phyloP scores from a whole-genome alignment of 78 protist species.

The Bigelowiella natans region DNA sequence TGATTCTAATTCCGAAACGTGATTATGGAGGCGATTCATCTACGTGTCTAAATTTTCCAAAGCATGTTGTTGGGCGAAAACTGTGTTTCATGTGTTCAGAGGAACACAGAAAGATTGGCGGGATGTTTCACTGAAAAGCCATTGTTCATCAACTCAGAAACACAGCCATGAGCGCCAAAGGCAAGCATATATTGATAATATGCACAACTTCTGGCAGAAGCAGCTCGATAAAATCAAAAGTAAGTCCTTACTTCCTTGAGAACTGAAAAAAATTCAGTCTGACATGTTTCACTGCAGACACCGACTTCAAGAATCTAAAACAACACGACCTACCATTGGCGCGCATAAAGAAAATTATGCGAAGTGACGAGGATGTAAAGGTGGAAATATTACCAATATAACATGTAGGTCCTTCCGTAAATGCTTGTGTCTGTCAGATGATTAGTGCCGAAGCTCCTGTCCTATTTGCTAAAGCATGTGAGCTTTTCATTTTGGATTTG shows the following conservation, averaged over 20 bases:
- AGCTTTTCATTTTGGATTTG: conserved; percentile 66
- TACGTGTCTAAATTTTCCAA: too few relatives aligned
- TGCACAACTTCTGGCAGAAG: neutral
- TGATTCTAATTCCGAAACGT: too few relatives aligned
- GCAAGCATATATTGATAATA: neutral
- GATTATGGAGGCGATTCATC: too few relatives aligned
- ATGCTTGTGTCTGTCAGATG: conserved; percentile 3
- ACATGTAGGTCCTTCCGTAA: neutral
- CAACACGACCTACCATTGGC: conserved; percentile 48
- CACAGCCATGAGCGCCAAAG: neutral
- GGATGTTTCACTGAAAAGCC: too few relatives aligned
- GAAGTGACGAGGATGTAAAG: conserved; percentile 47
- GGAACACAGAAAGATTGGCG: too few relatives aligned
- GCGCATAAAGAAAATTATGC: conserved; percentile 67
- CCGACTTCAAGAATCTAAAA: conserved; percentile 16
- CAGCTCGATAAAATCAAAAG: neutral
- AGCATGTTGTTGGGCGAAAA: too few relatives aligned
- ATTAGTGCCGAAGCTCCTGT: conserved; percentile 47
- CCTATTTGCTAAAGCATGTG: conserved; percentile 68
- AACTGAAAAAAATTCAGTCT: neutral
- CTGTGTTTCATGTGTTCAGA: too few relatives aligned
- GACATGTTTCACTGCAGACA: neutral
- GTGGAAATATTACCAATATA: neutral
- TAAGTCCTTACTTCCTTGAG: too few relatives aligned
- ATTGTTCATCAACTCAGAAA: too few relatives aligned